Base-by-base conservation (phyloP, 345 rosid species). In the Lagerstroemia speciosa region DNA sequence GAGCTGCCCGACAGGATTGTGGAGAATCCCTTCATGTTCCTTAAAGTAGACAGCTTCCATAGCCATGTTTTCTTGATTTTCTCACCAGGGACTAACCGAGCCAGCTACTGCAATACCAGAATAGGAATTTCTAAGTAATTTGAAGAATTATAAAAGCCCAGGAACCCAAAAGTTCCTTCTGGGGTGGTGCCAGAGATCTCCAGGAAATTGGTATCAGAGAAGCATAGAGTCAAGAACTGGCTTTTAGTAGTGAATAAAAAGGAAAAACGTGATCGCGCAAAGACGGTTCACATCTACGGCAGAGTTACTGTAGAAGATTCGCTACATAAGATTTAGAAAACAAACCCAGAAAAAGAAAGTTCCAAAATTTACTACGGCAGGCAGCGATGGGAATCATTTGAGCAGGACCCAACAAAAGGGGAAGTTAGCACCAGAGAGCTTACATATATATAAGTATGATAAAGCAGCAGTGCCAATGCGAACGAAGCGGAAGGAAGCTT, bases 31-130 rank as follows among this genome's bases (percentile, higher is more conserved):
- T 78, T 87, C 96, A 72, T 81, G 88, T 64, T 86, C 91, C 72
- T 86, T 86, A 67, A 85, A 67, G 73, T 79, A 78, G 65, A 80
- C 71, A 76, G 96, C 79, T 78, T 89, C 91, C 96, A 81, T 84
- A 78, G 94, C 88, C 94, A 89, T 93, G 71, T 76, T 53, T 64
- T 19, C 67, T 58, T 30, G 63, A 58, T 58, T 30, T 27, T 26
- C 33, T 26, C 62, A 57, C 14, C 32, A 8, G 11, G 33, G 62
- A 26, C 27, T 24, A 3, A 27, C 26, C 62, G 17, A 26, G 12
- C 32, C 7, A 30, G 5, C 0, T 58, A 30, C 61, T 58, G 63
- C 20, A 27, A 58, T 58, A 1, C 63, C 29, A 65, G 15, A 65
- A n/a, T 40, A 2, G 32, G 20, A n/a, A 6, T 40, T 40, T 65